Percentiles rank a stretch among this genome's conserved stretches.
Conservation (phyloP, 176 grass and related monocot genomes). For the Saccharum spontaneum region DNA sequence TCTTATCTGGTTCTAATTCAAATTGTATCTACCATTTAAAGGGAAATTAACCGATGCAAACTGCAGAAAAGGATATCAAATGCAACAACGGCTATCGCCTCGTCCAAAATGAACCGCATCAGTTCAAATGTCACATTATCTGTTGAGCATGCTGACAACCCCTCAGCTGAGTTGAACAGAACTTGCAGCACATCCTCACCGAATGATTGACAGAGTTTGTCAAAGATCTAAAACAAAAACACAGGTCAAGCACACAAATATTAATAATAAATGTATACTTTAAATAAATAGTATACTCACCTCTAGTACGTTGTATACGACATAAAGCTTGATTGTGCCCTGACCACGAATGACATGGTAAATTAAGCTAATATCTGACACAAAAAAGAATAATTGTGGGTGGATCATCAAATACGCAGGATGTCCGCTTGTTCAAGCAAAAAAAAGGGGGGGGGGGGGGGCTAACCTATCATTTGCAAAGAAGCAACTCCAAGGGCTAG, state of each 20-base stretch:
- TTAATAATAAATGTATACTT: slow-evolving; percentile 24
- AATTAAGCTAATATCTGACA: slow-evolving; percentile 99
- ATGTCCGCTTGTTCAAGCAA: slow-evolving; percentile 17
- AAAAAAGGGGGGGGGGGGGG: background rate
- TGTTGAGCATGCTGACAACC: slow-evolving; percentile 70
- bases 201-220: slow-evolving; percentile 98
- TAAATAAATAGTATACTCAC: slow-evolving; percentile 51
- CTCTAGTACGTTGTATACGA: slow-evolving; percentile 99
- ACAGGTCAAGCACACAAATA: slow-evolving; percentile 19
- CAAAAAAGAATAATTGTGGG: slow-evolving; percentile 26
- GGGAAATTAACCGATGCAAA: background rate
- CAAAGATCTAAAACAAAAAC: slow-evolving; percentile 77
- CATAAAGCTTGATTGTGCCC: slow-evolving; percentile 95
- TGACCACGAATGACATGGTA: slow-evolving; percentile 99
- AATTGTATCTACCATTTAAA: background rate
- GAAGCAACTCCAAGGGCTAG: slow-evolving; percentile 83
- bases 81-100: slow-evolving; percentile 76
- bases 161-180: slow-evolving; percentile 93
- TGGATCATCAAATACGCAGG: slow-evolving; percentile 24
- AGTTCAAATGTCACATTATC: slow-evolving; percentile 71
- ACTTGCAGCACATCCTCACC: slow-evolving; percentile 98
- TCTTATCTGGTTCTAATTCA: background rate
- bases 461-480: slow-evolving; percentile 87
- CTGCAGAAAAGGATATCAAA: slow-evolving; percentile 93
- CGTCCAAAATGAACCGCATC: slow-evolving; percentile 81